A percentile compares a stretch with the other conserved stretches of the same genome.
These are phyloP conservation scores for Parathielavia hyrcaniae DNA, from an alignment of 495 filamentous ascomycete species.

Conservation along the genomic window DNA sequence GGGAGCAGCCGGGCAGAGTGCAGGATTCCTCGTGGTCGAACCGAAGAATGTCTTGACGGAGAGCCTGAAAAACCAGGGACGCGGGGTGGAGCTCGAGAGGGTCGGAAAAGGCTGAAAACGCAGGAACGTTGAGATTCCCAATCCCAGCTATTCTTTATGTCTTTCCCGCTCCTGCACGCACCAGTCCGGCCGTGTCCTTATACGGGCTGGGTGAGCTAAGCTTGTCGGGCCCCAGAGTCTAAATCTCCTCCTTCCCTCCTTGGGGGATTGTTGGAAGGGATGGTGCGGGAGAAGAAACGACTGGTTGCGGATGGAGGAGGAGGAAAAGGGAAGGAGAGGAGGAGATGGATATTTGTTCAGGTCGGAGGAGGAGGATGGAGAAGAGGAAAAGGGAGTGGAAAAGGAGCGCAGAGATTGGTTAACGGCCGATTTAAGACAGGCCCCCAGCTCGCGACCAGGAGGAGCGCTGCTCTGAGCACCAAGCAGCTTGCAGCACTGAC, in stretches of 20 bases:
- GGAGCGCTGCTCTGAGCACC: slow-evolving; percentile 24
- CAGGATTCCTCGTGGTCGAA: slow-evolving; percentile 36
- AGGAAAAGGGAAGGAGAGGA: slow-evolving; percentile 45
- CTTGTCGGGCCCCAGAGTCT: slow-evolving; percentile 34
- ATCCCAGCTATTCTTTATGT: slow-evolving; percentile 18
- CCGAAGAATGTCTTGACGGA: slow-evolving; percentile 32
- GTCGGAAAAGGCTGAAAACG: slow-evolving; percentile 15
- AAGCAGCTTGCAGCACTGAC: slow-evolving; percentile 31
- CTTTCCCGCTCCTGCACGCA: slow-evolving; percentile 19
- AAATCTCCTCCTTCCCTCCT: slow-evolving; percentile 40
- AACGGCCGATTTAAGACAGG: slow-evolving; percentile 49
- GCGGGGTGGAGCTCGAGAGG: slow-evolving; percentile 15
- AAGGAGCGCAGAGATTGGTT: slow-evolving; percentile 43
- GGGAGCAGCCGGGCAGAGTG: slow-evolving; percentile 27
- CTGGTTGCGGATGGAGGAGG: slow-evolving; percentile 52
- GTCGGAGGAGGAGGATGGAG: slow-evolving; percentile 52
- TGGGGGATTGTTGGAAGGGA: slow-evolving; percentile 40
- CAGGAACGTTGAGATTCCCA: slow-evolving; percentile 14
- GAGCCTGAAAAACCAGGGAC: slow-evolving; percentile 15
- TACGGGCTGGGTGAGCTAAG: slow-evolving; percentile 24
- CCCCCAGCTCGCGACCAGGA: slow-evolving; percentile 29
- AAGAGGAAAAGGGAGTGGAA: slow-evolving; percentile 47
- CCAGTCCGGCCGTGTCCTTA: slow-evolving; percentile 30
- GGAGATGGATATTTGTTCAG: slow-evolving; percentile 51
- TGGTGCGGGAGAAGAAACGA: slow-evolving; percentile 44